Evolutionary conservation across 495 filamentous ascomycete species (phyloP), one percentile per base, ranked within the genome.

Genomic region (Chaetomium tenue): DNA sequence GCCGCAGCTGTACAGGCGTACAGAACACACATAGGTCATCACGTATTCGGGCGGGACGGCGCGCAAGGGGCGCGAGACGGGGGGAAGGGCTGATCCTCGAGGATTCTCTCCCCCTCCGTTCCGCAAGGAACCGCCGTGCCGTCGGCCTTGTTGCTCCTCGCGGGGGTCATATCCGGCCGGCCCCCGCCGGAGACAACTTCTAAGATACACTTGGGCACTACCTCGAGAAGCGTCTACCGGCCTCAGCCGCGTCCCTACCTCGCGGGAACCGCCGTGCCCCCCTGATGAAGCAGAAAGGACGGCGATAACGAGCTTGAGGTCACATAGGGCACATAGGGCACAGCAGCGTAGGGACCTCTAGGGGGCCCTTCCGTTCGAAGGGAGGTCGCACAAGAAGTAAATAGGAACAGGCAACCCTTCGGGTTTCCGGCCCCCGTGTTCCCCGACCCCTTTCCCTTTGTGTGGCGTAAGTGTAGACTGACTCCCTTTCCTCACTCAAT

Each of bases 1-100:
- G 40, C 40, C 40, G 2, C 40, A 44, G 6, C 13, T 1, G 16
- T 11, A n/a, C 40, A 44, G 16, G 20, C 33, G 8, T 1, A 39
- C 33, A 18, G 2, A 30, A 22, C 12, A 25, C n/a, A n/a, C n/a
- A n/a, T n/a, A n/a, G n/a, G n/a, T n/a, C 55, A 37, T 22, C 18
- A 63, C 16, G 15, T 22, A n/a, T 44, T 12, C 33, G 44, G 28
- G 46, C 55, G 46, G 62, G 46, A 58, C 61, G 61, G 53, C 53
- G 23, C 61, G 30, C 61, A 46, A 51, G 54, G 51, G 30, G 26
- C 26, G 54, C 26, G 53, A 50, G 46, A 51, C 44, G 53, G n/a
- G n/a, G n/a, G n/a, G 61, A 42, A 63, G 28, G 26, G 23, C 28
- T 2, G 47, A 52, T 23, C 46, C 9, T 30, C 39, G 23, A 58